Base-by-base conservation (phyloP, 2,329 filamentous ascomycete genomes). In the Clonostachys byssicola region DNA sequence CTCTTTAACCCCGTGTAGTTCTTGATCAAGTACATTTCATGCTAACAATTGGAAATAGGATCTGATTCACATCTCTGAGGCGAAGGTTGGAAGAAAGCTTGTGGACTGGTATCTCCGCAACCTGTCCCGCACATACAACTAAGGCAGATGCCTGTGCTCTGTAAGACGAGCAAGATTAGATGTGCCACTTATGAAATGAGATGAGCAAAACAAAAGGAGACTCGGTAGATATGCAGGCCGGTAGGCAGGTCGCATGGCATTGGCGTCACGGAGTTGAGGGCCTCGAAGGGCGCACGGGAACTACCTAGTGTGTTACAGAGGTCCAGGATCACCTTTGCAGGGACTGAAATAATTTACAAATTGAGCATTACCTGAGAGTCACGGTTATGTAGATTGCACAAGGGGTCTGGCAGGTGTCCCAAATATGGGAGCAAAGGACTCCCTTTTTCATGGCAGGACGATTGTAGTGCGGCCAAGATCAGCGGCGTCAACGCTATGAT, bases 71-170 rank as follows among this genome's bases (percentile, higher is more conserved):
- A 94, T 99, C 59, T 96, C 92, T 49, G 94, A 99, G 74, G 92
- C 92, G 57, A 99, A 99, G 85, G 91, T 96, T 51, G 94, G 94
- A 64, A 83, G 94, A 61, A 95, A 94, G 75, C 77, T 99, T 62
- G 92, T 99, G 55, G 94, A 99, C 73, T 99, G 94, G 94, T 99
- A 99, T 71, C 82, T 99, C 65, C 86, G 94, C 66, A 99, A 99
- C 78, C 78, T 99, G 63, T 89, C 92, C 51, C 86, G 94, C 67
- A 95, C 92, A 49, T 99, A 99, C 77, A 95, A 70, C 62, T 70
- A 61, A 50, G 49, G 42, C 36, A 30, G 23, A 30, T 30, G 23
- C 23, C 9, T 30, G 23, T 30, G 23, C 23, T 30, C 23, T 30
- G 9, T 30, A 30, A 30, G 8, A 30, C 23, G 23, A 30, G 23